A percentile compares a stretch with the other conserved stretches of the same genome.
Conservation (phyloP, 768 basidiomycete genomes). For the Mycena pura region DNA sequence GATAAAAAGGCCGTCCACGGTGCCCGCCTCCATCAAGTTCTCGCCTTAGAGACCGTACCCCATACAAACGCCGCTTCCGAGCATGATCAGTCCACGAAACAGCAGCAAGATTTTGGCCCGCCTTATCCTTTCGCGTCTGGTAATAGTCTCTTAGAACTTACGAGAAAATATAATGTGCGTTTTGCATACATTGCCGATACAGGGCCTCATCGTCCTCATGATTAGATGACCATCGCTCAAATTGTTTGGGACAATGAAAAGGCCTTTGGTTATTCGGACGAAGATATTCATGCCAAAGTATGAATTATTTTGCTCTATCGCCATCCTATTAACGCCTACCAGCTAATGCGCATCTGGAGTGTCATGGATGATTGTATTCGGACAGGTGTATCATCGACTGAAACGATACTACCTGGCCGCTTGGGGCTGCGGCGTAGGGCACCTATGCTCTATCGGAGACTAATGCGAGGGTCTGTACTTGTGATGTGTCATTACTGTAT, state of each 20-base stretch:
- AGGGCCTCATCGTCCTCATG: constrained; percentile 16
- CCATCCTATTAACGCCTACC: constrained; percentile 25
- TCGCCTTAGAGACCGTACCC: constrained; percentile 47
- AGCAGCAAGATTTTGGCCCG: constrained; percentile 2
- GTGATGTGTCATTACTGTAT: constrained; percentile 7
- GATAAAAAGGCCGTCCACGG: constrained; percentile 83
- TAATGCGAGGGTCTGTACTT: constrained; percentile 80
- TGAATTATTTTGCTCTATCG: background rate
- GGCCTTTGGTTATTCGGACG: constrained; percentile 77
- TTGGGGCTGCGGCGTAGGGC: constrained; percentile 81
- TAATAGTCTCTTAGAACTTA: constrained; percentile 74
- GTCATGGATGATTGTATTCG: constrained; percentile 95
- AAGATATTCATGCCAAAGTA: constrained; percentile 78
- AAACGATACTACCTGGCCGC: constrained; percentile 87
- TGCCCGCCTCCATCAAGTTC: constrained; percentile 75
- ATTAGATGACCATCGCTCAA: constrained; percentile 96
- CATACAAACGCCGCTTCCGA: constrained; percentile 23
- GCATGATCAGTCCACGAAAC: background rate
- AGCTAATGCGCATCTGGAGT: constrained; percentile 80
- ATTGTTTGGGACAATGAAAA: constrained; percentile 93
- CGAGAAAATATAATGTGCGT: constrained; percentile 83
- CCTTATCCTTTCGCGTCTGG: constrained; percentile 87
- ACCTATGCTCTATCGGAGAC: constrained; percentile 85
- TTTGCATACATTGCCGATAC: background rate
- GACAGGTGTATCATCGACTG: constrained; percentile 80